Base-by-base conservation (phyloP, 2,329 filamentous ascomycete genomes). In the Stemphylium lycopersici region DNA sequence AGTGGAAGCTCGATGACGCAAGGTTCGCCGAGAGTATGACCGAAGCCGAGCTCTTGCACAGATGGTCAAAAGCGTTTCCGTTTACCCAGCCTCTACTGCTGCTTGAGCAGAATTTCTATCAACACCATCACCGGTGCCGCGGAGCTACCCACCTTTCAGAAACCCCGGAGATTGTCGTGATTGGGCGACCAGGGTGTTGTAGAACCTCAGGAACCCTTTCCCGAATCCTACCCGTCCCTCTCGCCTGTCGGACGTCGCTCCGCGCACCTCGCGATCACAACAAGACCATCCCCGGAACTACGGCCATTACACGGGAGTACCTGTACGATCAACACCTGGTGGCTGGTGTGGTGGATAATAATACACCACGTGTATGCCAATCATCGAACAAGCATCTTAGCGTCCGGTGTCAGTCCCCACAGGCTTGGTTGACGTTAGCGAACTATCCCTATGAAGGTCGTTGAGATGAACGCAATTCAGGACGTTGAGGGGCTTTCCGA, bases 401-500 rank as follows among this genome's bases (percentile, higher is more conserved):
- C 26, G 20, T 44, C 45, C 33, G 46, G 39, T 44, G 51, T 20
- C 46, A 44, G 18, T 32, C 31, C 10, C 39, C 33, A 18, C 41
- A 36, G 24, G 34, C 34, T 24, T 37, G 6, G 16, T 47, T 33
- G 29, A 34, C 33, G n/a, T 37, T 13, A 24, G 43, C 42, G 26
- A 29, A 10, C 12, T 26, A 33, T 12, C 22, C 26, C 24, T 20
- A 33, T 20, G 12, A 39, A 12, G 33, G 0, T 29, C 13, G 13
- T 37, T 12, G 45, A 40, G 4, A 70, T 70, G 68, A 52, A 51
- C 18, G 24, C 51, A 2, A 50, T 65, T 15, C 55, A 62, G 12
- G 51, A 61, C 20, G 52, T 72, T n/a, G 66, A 70, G 18, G 67
- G 63, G 2, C 63, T 73, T 8, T 69, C 67, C 26, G 68, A 72